These are phyloP conservation scores for Mycena galopus DNA, from an alignment of 768 basidiomycete species.

Conservation along the genomic window DNA sequence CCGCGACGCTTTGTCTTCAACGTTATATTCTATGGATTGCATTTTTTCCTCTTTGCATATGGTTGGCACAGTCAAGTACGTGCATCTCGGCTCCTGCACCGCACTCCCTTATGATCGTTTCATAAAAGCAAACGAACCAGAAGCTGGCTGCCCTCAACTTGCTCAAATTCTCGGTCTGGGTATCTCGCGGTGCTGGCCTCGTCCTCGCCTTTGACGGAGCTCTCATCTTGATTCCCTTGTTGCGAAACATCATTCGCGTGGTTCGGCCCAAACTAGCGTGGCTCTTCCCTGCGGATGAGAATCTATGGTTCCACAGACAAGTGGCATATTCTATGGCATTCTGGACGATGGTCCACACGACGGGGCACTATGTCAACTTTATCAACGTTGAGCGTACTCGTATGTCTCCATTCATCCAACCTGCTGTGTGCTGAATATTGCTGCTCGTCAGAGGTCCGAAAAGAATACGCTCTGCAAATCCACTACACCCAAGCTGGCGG, in stretches of 20 bases:
- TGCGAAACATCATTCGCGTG: conserved; percentile 88
- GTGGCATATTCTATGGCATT: conserved; percentile 96
- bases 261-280: conserved; percentile 83
- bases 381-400: conserved; percentile 90
- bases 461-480: conserved; percentile 80
- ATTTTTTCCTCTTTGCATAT: conserved; percentile 80
- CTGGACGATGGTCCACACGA: conserved; percentile 93
- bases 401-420: conserved; percentile 43
- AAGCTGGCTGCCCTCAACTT: conserved; percentile 82
- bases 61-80: conserved; percentile 90
- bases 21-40: conserved; percentile 83
- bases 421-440: background rate
- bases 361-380: conserved; percentile 94
- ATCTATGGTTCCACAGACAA: conserved; percentile 95
- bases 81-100: background rate
- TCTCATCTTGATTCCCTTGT: conserved; percentile 88
- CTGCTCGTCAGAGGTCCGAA: conserved; percentile 78
- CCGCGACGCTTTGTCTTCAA: conserved; percentile 79
- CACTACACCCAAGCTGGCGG: conserved; percentile 92
- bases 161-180: conserved; percentile 90
- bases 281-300: conserved; percentile 93
- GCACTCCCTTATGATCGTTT: conserved; percentile 13
- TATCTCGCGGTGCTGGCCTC: conserved; percentile 91
- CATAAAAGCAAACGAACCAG: conserved; percentile 66
- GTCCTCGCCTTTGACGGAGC: conserved; percentile 90